phyloP scores from a whole-genome alignment of 257 asterid genomes.

The Przewalskia tangutica region DNA sequence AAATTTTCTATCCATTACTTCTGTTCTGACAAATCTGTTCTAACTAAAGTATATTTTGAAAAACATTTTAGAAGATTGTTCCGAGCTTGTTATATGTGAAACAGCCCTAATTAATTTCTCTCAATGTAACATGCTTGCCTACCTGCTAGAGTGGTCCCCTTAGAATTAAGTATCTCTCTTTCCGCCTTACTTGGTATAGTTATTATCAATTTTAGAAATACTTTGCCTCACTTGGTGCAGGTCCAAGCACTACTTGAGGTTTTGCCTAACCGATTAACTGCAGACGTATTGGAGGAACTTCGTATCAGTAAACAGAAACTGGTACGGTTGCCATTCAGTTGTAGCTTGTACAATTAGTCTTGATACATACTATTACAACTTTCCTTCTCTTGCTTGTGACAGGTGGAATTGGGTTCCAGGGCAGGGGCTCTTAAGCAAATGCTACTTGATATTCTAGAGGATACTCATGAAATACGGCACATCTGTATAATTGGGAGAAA shows the following conservation, averaged over 20 bases:
- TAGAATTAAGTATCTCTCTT: not conserved
- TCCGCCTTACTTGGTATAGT: not conserved
- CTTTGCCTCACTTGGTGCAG: constrained; percentile 36
- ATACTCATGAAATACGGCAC: constrained; percentile 82
- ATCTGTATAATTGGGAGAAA: constrained; percentile 94
- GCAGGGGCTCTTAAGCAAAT: constrained; percentile 94
- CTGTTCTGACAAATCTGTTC: not conserved
- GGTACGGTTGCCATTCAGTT: constrained; percentile 27
- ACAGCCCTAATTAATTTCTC: not conserved
- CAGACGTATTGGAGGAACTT: constrained; percentile 83
- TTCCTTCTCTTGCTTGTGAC: constrained; percentile 9
- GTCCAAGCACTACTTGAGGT: constrained; percentile 88
- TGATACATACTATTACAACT: not conserved
- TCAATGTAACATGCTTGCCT: not conserved
- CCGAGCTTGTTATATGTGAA: not conserved
- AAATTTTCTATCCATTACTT: not conserved
- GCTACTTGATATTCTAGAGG: constrained; percentile 98
- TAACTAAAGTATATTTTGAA: not conserved
- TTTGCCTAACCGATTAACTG: constrained; percentile 88
- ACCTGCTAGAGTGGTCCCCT: not conserved
- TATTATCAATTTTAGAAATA: not conserved
- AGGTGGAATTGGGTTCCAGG: constrained; percentile 95
- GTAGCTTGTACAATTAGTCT: not conserved
- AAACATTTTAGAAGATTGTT: not conserved
- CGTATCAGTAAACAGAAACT: constrained; percentile 88